phyloP scores from a whole-genome alignment of 176 grass and related monocot species.

The Hordeum marinum region DNA sequence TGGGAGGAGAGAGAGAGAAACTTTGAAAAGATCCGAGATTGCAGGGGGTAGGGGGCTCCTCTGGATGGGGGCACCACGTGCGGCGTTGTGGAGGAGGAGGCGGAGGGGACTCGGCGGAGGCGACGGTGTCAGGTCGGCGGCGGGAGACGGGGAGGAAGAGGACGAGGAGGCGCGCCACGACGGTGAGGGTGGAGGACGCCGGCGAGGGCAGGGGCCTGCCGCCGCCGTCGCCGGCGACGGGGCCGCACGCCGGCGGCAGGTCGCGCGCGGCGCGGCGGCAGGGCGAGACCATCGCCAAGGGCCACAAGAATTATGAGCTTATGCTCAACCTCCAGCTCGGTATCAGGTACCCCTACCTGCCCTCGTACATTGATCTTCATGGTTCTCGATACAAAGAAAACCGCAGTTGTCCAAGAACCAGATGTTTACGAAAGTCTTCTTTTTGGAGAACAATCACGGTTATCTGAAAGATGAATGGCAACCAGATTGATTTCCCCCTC shows the following conservation, averaged over 20 bases:
- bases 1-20: constrained; percentile 45
- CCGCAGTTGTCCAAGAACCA: not conserved
- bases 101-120: constrained; percentile 19
- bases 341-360: constrained; percentile 54
- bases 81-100: constrained; percentile 40
- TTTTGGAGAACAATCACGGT: not conserved
- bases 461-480: not conserved
- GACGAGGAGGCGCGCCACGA: constrained; percentile 25
- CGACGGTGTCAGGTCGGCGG: constrained; percentile 18
- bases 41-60: constrained; percentile 36
- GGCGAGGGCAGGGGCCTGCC: constrained; percentile 44
- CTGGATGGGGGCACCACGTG: constrained; percentile 59
- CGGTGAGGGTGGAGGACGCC: constrained; percentile 57
- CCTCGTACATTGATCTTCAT: not conserved
- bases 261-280: constrained; percentile 56
- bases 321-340: constrained; percentile 99
- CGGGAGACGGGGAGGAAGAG: not conserved
- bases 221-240: constrained; percentile 49
- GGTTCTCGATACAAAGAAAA: not conserved
- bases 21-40: constrained; percentile 35
- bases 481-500: not conserved
- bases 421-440: not conserved
- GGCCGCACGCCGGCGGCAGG: constrained; percentile 30
- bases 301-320: constrained; percentile 98
- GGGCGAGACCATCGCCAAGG: constrained; percentile 85